Conservation (phyloP, 2,329 filamentous ascomycete species). For the Pyrenophora graminea region DNA sequence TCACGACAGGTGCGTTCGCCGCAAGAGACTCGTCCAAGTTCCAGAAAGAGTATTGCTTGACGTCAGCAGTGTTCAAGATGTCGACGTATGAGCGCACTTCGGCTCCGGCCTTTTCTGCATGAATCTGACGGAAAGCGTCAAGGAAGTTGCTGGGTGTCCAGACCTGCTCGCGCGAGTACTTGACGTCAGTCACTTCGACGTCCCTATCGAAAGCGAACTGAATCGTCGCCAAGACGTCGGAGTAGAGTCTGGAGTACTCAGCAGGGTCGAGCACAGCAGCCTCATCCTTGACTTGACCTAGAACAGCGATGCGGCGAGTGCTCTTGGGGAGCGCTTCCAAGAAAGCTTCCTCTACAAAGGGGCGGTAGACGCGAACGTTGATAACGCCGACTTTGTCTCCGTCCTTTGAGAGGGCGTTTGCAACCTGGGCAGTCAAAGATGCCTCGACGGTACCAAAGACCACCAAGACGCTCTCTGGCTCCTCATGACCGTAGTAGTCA, state of each 20-base stretch:
- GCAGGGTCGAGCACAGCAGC: conserved; percentile 73
- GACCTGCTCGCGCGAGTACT: conserved; percentile 77
- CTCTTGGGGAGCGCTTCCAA: conserved; percentile 77
- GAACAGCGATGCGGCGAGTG: conserved; percentile 75
- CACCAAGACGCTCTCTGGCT: conserved; percentile 81
- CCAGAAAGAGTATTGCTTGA: conserved; percentile 92
- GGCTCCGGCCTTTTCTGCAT: conserved; percentile 47
- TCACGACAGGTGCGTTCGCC: conserved; percentile 64
- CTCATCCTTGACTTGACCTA: conserved; percentile 83
- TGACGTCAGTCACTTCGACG: conserved; percentile 78
- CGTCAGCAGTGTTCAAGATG: conserved; percentile 57
- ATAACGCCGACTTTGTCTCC: conserved; percentile 83
- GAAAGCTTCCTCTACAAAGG: conserved; percentile 94
- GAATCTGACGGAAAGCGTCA: conserved; percentile 53
- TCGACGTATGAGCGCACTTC: conserved; percentile 55
- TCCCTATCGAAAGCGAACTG: conserved; percentile 65
- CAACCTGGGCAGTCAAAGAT: conserved; percentile 81
- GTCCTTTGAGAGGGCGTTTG: conserved; percentile 70
- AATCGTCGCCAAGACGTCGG: conserved; percentile 85
- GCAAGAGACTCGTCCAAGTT: conserved; percentile 77
- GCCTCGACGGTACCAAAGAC: conserved; percentile 92
- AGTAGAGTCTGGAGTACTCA: conserved; percentile 82
- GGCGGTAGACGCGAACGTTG: conserved; percentile 90
- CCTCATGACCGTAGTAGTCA: conserved; percentile 85
- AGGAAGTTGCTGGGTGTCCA: conserved; percentile 64